These are phyloP conservation scores for Backusella westeae DNA, from an alignment of 192 early-diverging fungal species.

Conservation along the genomic window DNA sequence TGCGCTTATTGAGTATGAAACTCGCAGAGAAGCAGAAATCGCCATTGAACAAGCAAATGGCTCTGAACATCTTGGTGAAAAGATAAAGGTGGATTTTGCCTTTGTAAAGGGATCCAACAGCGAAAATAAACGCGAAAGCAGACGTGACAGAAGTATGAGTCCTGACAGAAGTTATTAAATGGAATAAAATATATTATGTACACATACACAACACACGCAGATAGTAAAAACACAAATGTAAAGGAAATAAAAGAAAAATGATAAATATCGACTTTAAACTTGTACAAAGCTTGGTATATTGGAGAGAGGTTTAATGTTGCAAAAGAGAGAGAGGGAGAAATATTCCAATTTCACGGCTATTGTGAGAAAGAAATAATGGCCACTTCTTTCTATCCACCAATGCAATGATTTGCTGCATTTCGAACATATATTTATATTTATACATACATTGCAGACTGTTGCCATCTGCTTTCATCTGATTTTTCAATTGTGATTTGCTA, in stretches of 20 bases:
- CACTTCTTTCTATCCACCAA: no score
- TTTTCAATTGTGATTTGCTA: no score
- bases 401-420: no score
- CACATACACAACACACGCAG: neutral
- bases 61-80: slow-evolving; percentile 71
- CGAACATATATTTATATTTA: no score
- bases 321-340: neutral
- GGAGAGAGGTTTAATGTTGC: neutral
- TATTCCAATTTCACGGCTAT: no score
- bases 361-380: no score
- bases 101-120: slow-evolving; percentile 62
- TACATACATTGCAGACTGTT: no score
- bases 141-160: slow-evolving; percentile 20
- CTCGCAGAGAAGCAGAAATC: slow-evolving; percentile 71
- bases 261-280: no score
- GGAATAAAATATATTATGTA: neutral
- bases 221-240: neutral
- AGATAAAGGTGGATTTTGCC: slow-evolving; percentile 81
- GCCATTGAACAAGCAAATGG: slow-evolving; percentile 77
- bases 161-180: slow-evolving; percentile 2
- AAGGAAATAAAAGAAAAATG: neutral
- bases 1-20: slow-evolving; percentile 85
- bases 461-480: no score
- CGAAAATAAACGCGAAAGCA: slow-evolving; percentile 29
- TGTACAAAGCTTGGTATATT: neutral